Conservation (phyloP, 805 yeast genomes). For the Kodamaea restingae region DNA sequence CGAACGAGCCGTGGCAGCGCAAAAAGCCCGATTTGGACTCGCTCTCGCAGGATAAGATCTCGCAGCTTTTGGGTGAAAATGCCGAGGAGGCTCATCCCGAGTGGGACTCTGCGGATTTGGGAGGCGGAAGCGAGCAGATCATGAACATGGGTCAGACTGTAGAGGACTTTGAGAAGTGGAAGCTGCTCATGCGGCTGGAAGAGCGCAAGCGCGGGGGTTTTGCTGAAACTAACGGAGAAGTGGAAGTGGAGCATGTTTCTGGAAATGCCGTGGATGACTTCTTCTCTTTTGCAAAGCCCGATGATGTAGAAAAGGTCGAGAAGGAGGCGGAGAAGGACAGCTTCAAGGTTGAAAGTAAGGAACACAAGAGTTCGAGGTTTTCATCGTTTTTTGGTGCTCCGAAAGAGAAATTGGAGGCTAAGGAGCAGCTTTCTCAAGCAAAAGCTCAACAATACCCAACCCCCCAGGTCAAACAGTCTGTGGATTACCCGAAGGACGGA, state of each 20-base stretch:
- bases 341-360: too few species aligned
- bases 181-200: constrained; percentile 48
- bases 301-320: constrained; percentile 11
- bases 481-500: too few species aligned
- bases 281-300: constrained; percentile 38
- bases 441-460: too few species aligned
- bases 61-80: constrained; percentile 34
- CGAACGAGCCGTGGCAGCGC: constrained; percentile 29
- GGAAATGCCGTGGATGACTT: constrained; percentile 43
- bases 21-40: constrained; percentile 26
- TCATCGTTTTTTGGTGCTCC: constrained; percentile 36
- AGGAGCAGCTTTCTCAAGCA: too few species aligned
- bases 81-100: constrained; percentile 37
- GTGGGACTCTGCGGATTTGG: constrained; percentile 32
- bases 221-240: too few species aligned
- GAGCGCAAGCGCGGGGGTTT: constrained; percentile 35
- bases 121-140: constrained; percentile 11
- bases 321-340: not conserved
- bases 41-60: constrained; percentile 30
- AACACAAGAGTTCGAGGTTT: constrained; percentile 31
- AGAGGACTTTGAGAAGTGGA: constrained; percentile 60
- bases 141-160: constrained; percentile 47
- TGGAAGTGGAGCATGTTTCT: too few species aligned
- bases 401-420: too few species aligned
- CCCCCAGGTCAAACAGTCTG: too few species aligned